Base-by-base conservation (phyloP, 257 asterid genomes). In the Solanum sejunctum region DNA sequence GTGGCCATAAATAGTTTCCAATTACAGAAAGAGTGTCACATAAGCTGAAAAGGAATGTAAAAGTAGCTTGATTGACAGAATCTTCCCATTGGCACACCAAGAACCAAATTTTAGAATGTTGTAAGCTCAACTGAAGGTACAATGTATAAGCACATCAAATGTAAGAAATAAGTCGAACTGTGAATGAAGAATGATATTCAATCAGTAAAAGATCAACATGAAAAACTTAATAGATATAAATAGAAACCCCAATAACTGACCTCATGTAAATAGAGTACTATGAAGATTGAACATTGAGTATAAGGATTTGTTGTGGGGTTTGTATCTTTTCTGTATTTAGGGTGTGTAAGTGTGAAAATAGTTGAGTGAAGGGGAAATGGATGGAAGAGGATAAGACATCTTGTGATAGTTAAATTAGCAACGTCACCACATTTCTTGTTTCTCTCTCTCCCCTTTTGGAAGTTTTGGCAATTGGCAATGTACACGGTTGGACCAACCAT, bases 371-470 rank as follows among this genome's bases (percentile, higher is more conserved):
- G 57, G 54, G 56, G 28, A 51, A 69, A 43, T 77, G 93, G 92
- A 69, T 69, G 77, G 16, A 69, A 51, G 26, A 36, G 77, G 77
- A 91, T 91, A 91, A 91, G 92, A 66, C 61, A 83, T 70, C 86
- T 70, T 89, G 91, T 88, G 92, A 89, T 86, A 49, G 18, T 81
- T 36, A 88, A 54, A 81, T 86, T 77, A 86, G 91, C 91, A 87
- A 89, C 92, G 90, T 89, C 87, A 26, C 80, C 81, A 9, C 17
- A 51, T 51, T 16, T 77, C 21, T 73, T 73, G 20, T n/a, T 21
- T 73, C 39, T n/a, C 7, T 1, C 4, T 28, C 54, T 66, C 45
- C 28, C 45, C 26, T 17, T 57, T 57, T 57, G 23, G 5, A 57
- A 57, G 23, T 57, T 57, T 18, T 57, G 5, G 4, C 64, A 57